These are phyloP conservation scores for Suhomyces bokatorum DNA, from an alignment of 1,139 yeast species.

Conservation along the genomic window DNA sequence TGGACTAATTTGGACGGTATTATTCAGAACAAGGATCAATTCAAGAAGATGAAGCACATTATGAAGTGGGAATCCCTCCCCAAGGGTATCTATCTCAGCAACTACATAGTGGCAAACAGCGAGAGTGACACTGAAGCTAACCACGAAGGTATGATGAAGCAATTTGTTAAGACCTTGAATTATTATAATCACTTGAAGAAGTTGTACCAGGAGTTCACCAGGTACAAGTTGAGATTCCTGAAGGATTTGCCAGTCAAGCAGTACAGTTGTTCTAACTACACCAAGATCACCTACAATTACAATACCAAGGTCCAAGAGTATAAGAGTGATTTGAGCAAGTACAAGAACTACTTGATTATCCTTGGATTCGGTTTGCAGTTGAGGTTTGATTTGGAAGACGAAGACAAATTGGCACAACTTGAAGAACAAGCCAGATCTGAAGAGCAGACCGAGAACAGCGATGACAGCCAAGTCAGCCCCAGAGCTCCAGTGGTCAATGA, in stretches of 20 bases:
- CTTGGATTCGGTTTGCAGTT: conserved; percentile 51
- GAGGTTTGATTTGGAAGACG: conserved; percentile 45
- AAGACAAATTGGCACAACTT: conserved; percentile 22
- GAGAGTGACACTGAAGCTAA: conserved; percentile 24
- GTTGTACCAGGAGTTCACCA: conserved; percentile 37
- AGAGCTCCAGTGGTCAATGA: conserved; percentile 8
- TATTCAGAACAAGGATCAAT: conserved; percentile 29
- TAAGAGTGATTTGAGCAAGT: conserved; percentile 45
- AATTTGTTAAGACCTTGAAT: conserved; percentile 45
- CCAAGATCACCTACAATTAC: conserved; percentile 38
- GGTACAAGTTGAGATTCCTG: conserved; percentile 33
- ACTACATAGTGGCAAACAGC: conserved; percentile 28
- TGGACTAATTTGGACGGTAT: conserved; percentile 60
- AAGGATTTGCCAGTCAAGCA: conserved; percentile 30
- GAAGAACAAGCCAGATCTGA: conserved; percentile 8
- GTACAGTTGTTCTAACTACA: conserved; percentile 36
- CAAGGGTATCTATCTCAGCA: conserved; percentile 45
- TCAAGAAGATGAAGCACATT: conserved; percentile 38
- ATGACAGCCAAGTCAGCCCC: conserved; percentile 13
- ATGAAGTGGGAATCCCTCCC: conserved; percentile 46
- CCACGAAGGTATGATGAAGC: conserved; percentile 49
- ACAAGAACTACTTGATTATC: conserved; percentile 47
- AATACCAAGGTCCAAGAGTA: conserved; percentile 44
- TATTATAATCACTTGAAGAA: conserved; percentile 45
- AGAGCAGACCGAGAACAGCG: conserved; percentile 15